These are phyloP conservation scores for Epichloe coenophiala DNA, from an alignment of 2,329 filamentous ascomycete genomes.

Conservation along the genomic window DNA sequence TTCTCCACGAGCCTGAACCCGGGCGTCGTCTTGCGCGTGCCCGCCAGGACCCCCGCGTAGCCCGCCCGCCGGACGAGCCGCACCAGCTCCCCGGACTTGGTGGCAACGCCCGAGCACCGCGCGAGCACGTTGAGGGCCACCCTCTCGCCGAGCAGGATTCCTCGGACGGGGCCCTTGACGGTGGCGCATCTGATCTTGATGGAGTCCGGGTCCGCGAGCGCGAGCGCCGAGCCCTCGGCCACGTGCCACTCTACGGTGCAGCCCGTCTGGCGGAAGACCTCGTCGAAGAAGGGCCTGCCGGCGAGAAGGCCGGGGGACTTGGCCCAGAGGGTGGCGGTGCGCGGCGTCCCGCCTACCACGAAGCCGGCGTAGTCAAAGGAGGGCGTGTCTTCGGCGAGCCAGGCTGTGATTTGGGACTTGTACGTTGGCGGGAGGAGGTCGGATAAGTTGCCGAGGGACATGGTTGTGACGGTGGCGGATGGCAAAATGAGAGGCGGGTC, in stretches of 20 bases:
- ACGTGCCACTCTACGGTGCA: constrained; percentile 88
- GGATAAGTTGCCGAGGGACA: constrained; percentile 26
- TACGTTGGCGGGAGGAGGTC: constrained; percentile 77
- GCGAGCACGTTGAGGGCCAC: constrained; percentile 86
- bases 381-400: constrained; percentile 93
- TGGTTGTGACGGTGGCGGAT: not conserved
- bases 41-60: constrained; percentile 75
- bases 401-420: constrained; percentile 65
- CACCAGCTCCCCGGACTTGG: constrained; percentile 45
- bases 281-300: constrained; percentile 87
- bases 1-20: constrained; percentile 94
- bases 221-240: constrained; percentile 56
- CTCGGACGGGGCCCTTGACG: constrained; percentile 68
- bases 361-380: constrained; percentile 96
- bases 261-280: constrained; percentile 79
- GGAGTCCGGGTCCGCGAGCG: constrained; percentile 16
- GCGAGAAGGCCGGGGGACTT: constrained; percentile 70
- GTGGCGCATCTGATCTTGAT: constrained; percentile 56
- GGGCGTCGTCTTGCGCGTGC: constrained; percentile 92
- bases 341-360: constrained; percentile 64
- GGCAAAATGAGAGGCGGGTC: too few species aligned
- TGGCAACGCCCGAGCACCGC: constrained; percentile 82
- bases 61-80: constrained; percentile 48
- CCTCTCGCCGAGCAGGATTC: constrained; percentile 76
- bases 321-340: constrained; percentile 52